These are phyloP conservation scores for Plasmodium chabaudi DNA, from an alignment of 169 alveolate species.

Conservation along the genomic window DNA sequence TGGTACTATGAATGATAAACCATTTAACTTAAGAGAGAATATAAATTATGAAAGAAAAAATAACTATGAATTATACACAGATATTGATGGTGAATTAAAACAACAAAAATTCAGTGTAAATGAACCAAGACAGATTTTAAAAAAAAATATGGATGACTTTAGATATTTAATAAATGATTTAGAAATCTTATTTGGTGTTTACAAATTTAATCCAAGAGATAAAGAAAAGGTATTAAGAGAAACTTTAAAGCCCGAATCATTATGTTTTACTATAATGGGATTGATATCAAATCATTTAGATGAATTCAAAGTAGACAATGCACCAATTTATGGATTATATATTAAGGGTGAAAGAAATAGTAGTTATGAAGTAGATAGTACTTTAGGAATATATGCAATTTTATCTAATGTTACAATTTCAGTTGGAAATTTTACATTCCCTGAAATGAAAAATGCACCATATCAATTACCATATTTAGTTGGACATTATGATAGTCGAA, in stretches of 20 bases:
- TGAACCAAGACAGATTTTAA: conserved; percentile 61
- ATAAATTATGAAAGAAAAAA: conserved; percentile 55
- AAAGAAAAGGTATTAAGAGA: conserved; percentile 65
- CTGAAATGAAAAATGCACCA: conserved; percentile 27
- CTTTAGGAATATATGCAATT: conserved; percentile 28
- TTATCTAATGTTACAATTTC: conserved; percentile 33
- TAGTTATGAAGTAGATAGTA: conserved; percentile 14
- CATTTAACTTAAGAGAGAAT: conserved; percentile 39
- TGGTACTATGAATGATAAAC: conserved; percentile 3
- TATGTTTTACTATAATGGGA: conserved; percentile 57
- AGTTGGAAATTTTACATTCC: conserved; percentile 43
- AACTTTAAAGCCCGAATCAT: conserved; percentile 51
- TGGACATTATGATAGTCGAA: conserved; percentile 38
- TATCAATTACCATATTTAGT: conserved; percentile 65
- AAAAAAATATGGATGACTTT: conserved; percentile 19
- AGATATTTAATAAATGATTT: conserved; percentile 60
- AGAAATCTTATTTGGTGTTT: conserved; percentile 44
- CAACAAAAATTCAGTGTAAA: conserved; percentile 37
- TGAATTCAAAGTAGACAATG: conserved; percentile 14
- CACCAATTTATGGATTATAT: conserved; percentile 56
- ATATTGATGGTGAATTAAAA: conserved; percentile 27
- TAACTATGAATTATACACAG: conserved; percentile 50
- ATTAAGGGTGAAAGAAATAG: conserved; percentile 41
- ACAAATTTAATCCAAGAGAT: conserved; percentile 30
- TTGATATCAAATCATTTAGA: conserved; percentile 17